Conservation (phyloP, 805 yeast species). For the Yamadazyma scolyti region DNA sequence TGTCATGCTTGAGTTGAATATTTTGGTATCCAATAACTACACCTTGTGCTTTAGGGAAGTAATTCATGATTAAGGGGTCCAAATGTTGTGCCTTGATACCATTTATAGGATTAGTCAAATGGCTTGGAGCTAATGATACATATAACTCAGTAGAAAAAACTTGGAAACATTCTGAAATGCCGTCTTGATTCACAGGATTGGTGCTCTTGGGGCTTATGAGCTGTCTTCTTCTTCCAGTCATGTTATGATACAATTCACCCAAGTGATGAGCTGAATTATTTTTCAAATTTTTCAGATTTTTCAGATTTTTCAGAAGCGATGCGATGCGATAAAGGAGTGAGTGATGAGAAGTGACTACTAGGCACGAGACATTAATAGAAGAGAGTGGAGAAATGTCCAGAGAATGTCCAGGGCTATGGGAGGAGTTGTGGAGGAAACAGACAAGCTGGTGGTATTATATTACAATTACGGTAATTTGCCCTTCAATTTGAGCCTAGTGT, state of each 20-base stretch:
- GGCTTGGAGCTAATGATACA: constrained; percentile 85
- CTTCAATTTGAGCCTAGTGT: constrained; percentile 18
- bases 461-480: constrained; percentile 13
- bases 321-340: too few relatives aligned
- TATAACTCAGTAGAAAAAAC: constrained; percentile 59
- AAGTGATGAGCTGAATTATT: constrained; percentile 3
- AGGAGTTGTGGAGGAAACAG: too few relatives aligned
- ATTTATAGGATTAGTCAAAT: constrained; percentile 59
- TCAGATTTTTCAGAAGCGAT: too few relatives aligned
- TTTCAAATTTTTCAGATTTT: not conserved
- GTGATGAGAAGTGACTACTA: too few relatives aligned
- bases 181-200: constrained; percentile 38
- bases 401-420: too few relatives aligned
- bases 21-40: constrained; percentile 79
- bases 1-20: constrained; percentile 44
- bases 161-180: constrained; percentile 68
- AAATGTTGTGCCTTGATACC: constrained; percentile 88
- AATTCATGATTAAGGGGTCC: constrained; percentile 85
- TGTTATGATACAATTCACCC: too few relatives aligned
- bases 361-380: too few relatives aligned
- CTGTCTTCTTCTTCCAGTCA: constrained; percentile 2
- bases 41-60: constrained; percentile 68
- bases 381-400: too few relatives aligned
- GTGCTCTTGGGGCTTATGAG: constrained; percentile 31
- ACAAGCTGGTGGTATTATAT: too few relatives aligned